phyloP scores from a whole-genome alignment of 2,329 filamentous ascomycete species.

The Phialocephala sp. region DNA sequence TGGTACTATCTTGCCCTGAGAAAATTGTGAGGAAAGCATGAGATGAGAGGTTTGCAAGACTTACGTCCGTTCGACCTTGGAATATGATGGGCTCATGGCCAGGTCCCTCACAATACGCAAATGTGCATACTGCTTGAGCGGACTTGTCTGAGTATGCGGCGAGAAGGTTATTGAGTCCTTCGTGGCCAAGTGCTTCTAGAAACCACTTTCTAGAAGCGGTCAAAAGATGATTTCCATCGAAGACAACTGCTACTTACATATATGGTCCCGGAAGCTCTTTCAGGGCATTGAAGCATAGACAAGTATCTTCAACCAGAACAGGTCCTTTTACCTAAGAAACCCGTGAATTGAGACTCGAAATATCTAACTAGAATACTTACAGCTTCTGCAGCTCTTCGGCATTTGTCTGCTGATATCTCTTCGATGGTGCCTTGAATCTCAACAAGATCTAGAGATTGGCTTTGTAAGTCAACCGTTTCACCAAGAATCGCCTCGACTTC shows the following conservation, averaged over 20 bases:
- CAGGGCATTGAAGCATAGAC: conserved; percentile 89
- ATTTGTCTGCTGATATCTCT: conserved; percentile 90
- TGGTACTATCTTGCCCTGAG: conserved; percentile 79
- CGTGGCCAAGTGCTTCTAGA: conserved; percentile 78
- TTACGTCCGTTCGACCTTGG: conserved; percentile 84
- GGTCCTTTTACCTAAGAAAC: conserved; percentile 74
- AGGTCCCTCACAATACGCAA: conserved; percentile 87
- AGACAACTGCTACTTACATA: conserved; percentile 63
- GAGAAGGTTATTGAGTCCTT: conserved; percentile 88
- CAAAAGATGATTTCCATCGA: background rate
- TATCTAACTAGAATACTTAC: conserved; percentile 53
- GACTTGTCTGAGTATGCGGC: conserved; percentile 89
- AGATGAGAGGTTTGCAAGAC: conserved; percentile 36
- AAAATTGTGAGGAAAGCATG: conserved; percentile 23
- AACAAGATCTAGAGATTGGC: conserved; percentile 76
- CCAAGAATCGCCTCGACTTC: conserved; percentile 90
- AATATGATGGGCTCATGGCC: conserved; percentile 86
- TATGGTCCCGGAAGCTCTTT: conserved; percentile 94
- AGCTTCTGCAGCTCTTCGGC: conserved; percentile 76
- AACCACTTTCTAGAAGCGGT: conserved; percentile 81
- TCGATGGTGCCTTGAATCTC: conserved; percentile 94
- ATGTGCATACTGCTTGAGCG: conserved; percentile 93
- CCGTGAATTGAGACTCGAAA: conserved; percentile 7
- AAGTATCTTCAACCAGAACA: conserved; percentile 94
- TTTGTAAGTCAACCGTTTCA: conserved; percentile 72